Evolutionary conservation across 108 stramenopile species (phyloP), one percentile per base, ranked within the genome.

Genomic region (Aureococcus anophagefferens): DNA sequence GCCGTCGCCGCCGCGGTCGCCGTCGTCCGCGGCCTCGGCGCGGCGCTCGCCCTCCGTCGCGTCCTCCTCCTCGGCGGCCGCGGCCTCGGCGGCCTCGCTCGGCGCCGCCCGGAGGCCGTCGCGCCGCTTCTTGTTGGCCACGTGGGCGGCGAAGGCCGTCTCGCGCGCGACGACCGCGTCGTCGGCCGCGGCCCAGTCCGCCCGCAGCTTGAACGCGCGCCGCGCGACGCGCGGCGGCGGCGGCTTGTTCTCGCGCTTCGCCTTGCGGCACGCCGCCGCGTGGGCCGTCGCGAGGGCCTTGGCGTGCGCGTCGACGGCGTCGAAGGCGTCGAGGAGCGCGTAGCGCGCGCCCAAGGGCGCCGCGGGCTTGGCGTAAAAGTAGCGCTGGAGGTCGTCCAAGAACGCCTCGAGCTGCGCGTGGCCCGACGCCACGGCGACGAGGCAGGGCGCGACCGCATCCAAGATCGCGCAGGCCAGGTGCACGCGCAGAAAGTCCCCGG

Each of bases 401-500:
- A 73, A 72, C 40, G 34, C 68, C 65, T 33, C 45, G 28, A 75
- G 74, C 33, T 34, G 66, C 16, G 5, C 33, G 32, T 64, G 72
- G 64, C 36, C 69, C 40, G 45, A 33, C 29, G 69, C 77, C 35
- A 72, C 65, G 0, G 87, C 85, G 15, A 92, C 88, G 51, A 94
- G 73, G 35, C 77, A 79, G 46, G 84, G 75, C n/a, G 87, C 81
- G 35, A 78, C 79, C 36, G 88, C 83, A 67, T 94, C 89, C 32
- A 97, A 81, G 21, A 96, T 76, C 0, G 87, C 85, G 72, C 92
- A 93, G 5, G 90, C 86, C 65, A 97, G 76, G 72, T 91, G 89
- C 33, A 93, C 81, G 29, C 96, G 84, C 67, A 94, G 89, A 32
- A 83, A 80, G 68, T 92, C 86, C 28, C 72, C 88, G 18, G 94